phyloP scores from a whole-genome alignment of 2,329 filamentous ascomycete genomes.

The Dendryphion nanum region DNA sequence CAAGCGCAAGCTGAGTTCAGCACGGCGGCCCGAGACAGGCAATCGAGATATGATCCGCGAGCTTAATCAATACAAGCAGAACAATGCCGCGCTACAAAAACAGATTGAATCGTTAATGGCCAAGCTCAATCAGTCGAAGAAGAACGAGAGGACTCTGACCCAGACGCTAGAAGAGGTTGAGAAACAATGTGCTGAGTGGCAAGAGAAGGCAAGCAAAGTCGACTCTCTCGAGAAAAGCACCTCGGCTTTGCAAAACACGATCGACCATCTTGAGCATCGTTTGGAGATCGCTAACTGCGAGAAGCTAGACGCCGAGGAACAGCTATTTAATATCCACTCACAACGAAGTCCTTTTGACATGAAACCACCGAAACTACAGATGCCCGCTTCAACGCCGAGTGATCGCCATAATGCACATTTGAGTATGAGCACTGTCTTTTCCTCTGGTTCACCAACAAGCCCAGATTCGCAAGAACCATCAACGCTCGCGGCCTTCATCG shows the following conservation, averaged over 20 bases:
- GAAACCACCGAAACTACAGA: conserved; percentile 7
- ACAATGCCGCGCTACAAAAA: conserved; percentile 35
- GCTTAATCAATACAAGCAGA: conserved; percentile 38
- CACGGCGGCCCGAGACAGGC: conserved; percentile 31
- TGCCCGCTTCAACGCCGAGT: conserved; percentile 1
- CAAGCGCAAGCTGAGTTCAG: conserved; percentile 38
- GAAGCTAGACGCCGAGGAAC: conserved; percentile 41
- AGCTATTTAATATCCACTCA: conserved; percentile 29
- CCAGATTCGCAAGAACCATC: conserved; percentile 20
- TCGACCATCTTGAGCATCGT: conserved; percentile 39
- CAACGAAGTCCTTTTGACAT: conserved; percentile 29
- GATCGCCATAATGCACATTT: conserved; percentile 14
- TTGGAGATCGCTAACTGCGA: conserved; percentile 42
- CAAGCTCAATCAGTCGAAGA: conserved; percentile 40
- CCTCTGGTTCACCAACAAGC: conserved; percentile 15
- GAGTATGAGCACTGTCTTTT: conserved; percentile 32
- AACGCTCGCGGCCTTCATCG: conserved; percentile 22
- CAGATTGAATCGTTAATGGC: conserved; percentile 41
- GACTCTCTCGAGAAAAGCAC: conserved; percentile 23
- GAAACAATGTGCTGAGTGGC: conserved; percentile 26
- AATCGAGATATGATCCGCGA: conserved; percentile 36
- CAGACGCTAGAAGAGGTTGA: conserved; percentile 31
- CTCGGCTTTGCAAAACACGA: conserved; percentile 35
- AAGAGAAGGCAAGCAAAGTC: conserved; percentile 26
- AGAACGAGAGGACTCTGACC: conserved; percentile 30